Base-by-base conservation (phyloP, 192 early-diverging fungal species). In the Haplosporangium gracile region DNA sequence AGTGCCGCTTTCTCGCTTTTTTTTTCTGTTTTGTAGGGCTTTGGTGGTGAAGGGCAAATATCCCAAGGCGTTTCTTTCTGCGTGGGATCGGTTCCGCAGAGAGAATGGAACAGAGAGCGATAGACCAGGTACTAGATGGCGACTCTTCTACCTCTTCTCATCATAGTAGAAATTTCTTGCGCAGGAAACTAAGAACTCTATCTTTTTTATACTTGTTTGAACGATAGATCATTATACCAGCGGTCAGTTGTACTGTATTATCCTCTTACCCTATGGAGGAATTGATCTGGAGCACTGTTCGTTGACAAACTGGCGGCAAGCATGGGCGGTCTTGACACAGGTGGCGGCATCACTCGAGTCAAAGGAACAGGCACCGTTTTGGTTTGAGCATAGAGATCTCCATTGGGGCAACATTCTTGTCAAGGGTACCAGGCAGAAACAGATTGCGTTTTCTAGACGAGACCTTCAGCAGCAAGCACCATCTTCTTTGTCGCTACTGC, bases 381-480 rank as follows among this genome's bases (percentile, higher is more conserved):
- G 80, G 83, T 93, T 94, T 63, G 88, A 95, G 88, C 95, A 95
- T 75, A 92, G 95, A 26, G 95, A 95, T 72, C 76, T 95, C 60
- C 95, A 95, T 81, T 94, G 93, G 95, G 95, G 93, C 39, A 95
- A 95, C 79, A 90, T 95, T 34, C 89, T 94, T 81, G 90, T 95
- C n/a, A 85, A 89, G 69, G 71, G 68, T 4, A 83, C 84, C 6
- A 24, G 42, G 38, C 65, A 81, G 40, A 55, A 34, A 22, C 32
- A 36, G 11, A 26, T 85, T 39, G 34, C 53, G 15, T 70, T 77
- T 87, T 7, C 77, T 26, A 65, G 57, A 53, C 32, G 68, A 22
- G 68, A 74, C 53, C n/a, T 55, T 63, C 53, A 79, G 22, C 11
- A 29, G 8, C 8, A 53, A 43, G 22, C 32, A 26, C 10, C 24